These are phyloP conservation scores for Lepidium sativum DNA, from an alignment of 345 rosid genomes.

Conservation along the genomic window DNA sequence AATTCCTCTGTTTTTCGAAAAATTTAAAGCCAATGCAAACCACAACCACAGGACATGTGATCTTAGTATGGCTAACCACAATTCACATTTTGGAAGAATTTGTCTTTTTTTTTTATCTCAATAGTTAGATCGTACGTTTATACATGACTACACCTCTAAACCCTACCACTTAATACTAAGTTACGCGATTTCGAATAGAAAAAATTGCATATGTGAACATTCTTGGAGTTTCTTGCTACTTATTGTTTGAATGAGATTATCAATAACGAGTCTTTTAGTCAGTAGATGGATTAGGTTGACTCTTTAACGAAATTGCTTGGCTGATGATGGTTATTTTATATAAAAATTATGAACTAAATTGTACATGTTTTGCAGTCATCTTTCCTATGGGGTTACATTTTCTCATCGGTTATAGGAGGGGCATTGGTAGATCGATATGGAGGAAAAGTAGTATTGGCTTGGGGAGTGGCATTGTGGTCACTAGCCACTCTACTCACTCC, in stretches of 20 bases:
- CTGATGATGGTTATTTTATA: neutral
- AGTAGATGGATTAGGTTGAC: neutral
- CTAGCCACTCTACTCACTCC: conserved; percentile 88
- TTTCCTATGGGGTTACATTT: conserved; percentile 93
- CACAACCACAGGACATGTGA: neutral
- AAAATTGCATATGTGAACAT: too few species aligned
- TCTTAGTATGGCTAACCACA: too few species aligned
- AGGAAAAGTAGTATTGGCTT: conserved; percentile 75
- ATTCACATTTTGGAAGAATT: too few species aligned
- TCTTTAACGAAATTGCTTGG: neutral
- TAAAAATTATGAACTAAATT: neutral
- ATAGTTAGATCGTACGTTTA: too few species aligned
- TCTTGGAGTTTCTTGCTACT: neutral
- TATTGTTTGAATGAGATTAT: neutral
- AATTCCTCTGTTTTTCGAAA: neutral
- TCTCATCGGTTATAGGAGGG: conserved; percentile 84
- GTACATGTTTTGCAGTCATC: conserved; percentile 51
- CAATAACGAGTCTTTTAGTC: neutral
- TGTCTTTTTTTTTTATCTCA: too few species aligned
- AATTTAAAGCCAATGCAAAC: neutral
- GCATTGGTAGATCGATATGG: conserved; percentile 81
- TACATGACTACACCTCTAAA: too few species aligned
- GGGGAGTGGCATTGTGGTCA: conserved; percentile 91
- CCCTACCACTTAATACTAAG: too few species aligned
- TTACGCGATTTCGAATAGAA: too few species aligned